Evolutionary conservation across 495 filamentous ascomycete species (phyloP).

Genomic region (Cenococcum geophilum): DNA sequence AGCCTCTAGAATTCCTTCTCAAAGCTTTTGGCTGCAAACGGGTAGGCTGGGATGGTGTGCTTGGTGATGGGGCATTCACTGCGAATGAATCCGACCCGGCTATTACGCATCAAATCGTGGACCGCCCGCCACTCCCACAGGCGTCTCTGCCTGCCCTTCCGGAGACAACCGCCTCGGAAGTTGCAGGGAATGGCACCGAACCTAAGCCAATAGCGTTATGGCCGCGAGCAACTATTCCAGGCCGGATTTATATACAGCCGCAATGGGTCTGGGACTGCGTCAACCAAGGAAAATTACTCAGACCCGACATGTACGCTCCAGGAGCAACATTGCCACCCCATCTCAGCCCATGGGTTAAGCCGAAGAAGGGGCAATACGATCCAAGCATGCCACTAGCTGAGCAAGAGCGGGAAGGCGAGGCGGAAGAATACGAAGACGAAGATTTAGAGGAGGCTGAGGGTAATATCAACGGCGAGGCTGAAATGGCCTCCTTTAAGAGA

Average conservation of each 20-base stretch:
- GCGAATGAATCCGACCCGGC: constrained; percentile 75
- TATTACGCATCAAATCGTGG: constrained; percentile 95
- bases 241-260: constrained; percentile 86
- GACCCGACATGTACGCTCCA: constrained; percentile 82
- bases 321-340: constrained; percentile 87
- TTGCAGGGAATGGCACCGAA: constrained; percentile 42
- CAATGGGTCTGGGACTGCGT: constrained; percentile 98
- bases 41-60: constrained; percentile 83
- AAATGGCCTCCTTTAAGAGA: constrained; percentile 35
- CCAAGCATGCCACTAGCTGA: constrained; percentile 70
- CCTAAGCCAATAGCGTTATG: constrained; percentile 28
- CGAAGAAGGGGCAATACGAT: constrained; percentile 77
- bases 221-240: constrained; percentile 66
- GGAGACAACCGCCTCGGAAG: constrained; percentile 45
- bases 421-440: constrained; percentile 61
- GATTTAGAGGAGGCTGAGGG: constrained; percentile 45
- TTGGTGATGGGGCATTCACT: constrained; percentile 89
- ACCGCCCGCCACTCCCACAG: constrained; percentile 70
- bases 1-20: constrained; percentile 88
- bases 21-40: constrained; percentile 93
- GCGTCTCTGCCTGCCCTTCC: constrained; percentile 50
- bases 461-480: constrained; percentile 38
- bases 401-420: constrained; percentile 76
- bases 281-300: constrained; percentile 80
- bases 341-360: constrained; percentile 92